Conservation (phyloP, 2,329 filamentous ascomycete genomes). For the Aspergillus nomiae region DNA sequence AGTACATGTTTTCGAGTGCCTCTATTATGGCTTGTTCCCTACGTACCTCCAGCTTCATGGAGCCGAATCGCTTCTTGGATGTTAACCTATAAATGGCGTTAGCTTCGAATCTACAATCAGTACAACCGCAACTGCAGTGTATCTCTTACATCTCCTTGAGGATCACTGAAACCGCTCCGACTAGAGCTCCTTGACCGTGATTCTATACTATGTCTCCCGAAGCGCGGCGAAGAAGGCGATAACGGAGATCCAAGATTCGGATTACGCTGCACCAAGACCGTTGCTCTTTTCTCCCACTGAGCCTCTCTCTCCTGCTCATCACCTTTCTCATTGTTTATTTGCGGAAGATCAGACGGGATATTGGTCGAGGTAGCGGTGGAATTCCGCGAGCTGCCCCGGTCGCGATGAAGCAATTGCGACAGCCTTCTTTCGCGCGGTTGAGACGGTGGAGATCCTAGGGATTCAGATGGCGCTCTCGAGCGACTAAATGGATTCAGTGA, state of each 20-base stretch:
- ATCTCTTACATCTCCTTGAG: conserved; percentile 38
- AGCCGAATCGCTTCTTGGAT: conserved; percentile 96
- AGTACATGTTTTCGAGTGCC: background rate
- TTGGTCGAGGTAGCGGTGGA: conserved; percentile 57
- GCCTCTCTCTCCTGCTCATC: conserved; percentile 63
- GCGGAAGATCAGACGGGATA: conserved; percentile 78
- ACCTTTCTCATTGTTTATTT: conserved; percentile 59
- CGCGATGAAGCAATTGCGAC: conserved; percentile 38
- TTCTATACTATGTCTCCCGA: conserved; percentile 11
- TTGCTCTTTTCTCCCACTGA: conserved; percentile 91
- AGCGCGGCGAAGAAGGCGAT: conserved; percentile 19
- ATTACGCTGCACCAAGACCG: conserved; percentile 71
- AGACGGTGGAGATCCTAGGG: conserved; percentile 25
- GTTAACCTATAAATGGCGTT: conserved; percentile 47
- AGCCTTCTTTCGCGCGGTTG: conserved; percentile 33
- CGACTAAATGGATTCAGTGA: conserved; percentile 37
- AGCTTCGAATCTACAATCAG: background rate
- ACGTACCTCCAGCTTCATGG: conserved; percentile 72
- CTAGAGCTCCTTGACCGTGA: conserved; percentile 37
- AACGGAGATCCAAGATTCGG: conserved; percentile 46
- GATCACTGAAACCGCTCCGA: conserved; percentile 31
- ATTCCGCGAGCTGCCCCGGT: conserved; percentile 30
- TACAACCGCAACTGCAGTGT: background rate
- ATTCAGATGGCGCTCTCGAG: conserved; percentile 27
- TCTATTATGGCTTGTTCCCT: conserved; percentile 16